phyloP scores from a whole-genome alignment of 768 basidiomycete species.

The Lentinula raphanica region DNA sequence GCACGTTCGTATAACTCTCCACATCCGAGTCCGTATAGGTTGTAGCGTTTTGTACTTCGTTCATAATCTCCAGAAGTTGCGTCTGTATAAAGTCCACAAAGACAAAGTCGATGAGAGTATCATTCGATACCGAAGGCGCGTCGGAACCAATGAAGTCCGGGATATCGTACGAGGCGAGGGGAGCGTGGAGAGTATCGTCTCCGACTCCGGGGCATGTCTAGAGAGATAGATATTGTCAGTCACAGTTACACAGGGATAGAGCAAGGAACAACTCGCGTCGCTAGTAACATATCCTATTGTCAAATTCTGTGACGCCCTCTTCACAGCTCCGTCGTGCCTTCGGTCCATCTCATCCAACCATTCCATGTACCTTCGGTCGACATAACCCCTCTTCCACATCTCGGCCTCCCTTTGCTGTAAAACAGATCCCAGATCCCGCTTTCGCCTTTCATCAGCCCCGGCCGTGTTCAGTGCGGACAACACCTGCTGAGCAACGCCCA shows the following conservation, averaged over 20 bases:
- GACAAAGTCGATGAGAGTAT: conserved; percentile 63
- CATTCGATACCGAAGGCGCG: conserved; percentile 32
- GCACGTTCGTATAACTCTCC: conserved; percentile 44
- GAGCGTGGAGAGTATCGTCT: conserved; percentile 64
- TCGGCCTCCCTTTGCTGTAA: conserved; percentile 31
- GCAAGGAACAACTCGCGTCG: conserved; percentile 40
- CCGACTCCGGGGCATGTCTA: conserved; percentile 70
- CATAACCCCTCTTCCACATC: conserved; percentile 44
- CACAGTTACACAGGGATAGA: not conserved
- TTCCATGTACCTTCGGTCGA: conserved; percentile 41
- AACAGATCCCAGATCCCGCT: conserved; percentile 18
- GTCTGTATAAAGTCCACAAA: conserved; percentile 66
- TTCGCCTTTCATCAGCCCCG: conserved; percentile 34
- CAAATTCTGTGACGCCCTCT: conserved; percentile 41
- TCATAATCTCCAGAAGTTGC: conserved; percentile 49
- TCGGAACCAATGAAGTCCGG: conserved; percentile 59
- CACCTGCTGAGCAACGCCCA: conserved; percentile 46
- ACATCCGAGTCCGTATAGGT: conserved; percentile 51
- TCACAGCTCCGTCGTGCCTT: conserved; percentile 28
- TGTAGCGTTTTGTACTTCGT: conserved; percentile 33
- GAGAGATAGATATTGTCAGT: not conserved
- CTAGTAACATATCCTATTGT: conserved; percentile 74
- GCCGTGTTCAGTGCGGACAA: conserved; percentile 47
- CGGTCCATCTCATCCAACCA: conserved; percentile 60
- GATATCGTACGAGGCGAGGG: conserved; percentile 47